phyloP scores from a whole-genome alignment of 257 asterid species.

The Handroanthus guayacan region DNA sequence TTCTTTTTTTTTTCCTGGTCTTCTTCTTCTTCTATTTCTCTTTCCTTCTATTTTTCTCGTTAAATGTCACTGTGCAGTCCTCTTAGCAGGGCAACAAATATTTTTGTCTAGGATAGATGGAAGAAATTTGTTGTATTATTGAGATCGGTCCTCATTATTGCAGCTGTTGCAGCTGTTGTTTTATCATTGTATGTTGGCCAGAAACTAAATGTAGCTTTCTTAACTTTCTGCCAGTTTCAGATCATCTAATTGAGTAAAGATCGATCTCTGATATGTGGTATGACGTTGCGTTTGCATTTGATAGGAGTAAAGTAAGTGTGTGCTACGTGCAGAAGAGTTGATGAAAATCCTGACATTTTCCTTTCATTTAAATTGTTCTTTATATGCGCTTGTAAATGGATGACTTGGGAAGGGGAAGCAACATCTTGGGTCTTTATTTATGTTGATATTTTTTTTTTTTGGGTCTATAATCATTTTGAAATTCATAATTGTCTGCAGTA shows the following conservation, averaged over 20 bases:
- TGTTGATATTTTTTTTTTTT: too few relatives aligned
- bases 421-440: neutral
- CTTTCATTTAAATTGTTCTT: neutral
- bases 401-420: too few relatives aligned
- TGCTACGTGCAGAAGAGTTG: neutral
- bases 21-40: neutral
- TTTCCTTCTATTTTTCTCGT: neutral
- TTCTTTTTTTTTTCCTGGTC: neutral
- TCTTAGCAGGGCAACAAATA: constrained; percentile 19
- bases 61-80: neutral
- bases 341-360: neutral
- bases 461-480: neutral
- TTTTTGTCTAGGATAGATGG: constrained; percentile 27
- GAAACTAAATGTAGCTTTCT: neutral
- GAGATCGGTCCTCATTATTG: constrained; percentile 8
- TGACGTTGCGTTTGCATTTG: neutral
- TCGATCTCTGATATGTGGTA: neutral
- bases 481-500: neutral
- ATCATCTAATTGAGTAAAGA: neutral
- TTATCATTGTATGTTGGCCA: neutral
- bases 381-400: too few relatives aligned
- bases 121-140: constrained; percentile 31
- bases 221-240: neutral
- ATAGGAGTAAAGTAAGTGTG: neutral
- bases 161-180: constrained; percentile 11